Conservation (phyloP, 495 filamentous ascomycete genomes). For the Xylaria nigripes region DNA sequence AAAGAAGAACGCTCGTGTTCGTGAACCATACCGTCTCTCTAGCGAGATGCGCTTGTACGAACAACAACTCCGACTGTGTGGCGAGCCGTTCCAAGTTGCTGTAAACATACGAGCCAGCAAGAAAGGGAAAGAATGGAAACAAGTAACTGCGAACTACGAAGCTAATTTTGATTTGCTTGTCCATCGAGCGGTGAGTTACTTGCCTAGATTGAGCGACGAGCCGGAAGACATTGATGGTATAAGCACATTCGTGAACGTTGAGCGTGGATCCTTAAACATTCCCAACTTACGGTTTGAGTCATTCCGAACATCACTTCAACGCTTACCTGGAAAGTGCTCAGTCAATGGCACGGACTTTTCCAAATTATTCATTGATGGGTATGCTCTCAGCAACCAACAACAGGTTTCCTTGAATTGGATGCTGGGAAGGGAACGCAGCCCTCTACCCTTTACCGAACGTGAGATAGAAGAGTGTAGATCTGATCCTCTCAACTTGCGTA, state of each 20-base stretch:
- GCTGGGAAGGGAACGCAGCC: conserved; percentile 47
- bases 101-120: background rate
- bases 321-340: background rate
- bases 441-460: conserved; percentile 47
- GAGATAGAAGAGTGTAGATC: conserved; percentile 63
- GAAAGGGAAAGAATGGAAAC: conserved; percentile 1
- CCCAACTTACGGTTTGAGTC: conserved; percentile 7
- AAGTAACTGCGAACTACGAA: conserved; percentile 5
- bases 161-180: conserved; percentile 1
- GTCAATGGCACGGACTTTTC: background rate
- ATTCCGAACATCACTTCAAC: conserved; percentile 4
- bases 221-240: background rate
- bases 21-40: conserved; percentile 7
- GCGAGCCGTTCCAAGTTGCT: background rate
- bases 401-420: conserved; percentile 50
- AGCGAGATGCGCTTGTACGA: conserved; percentile 5
- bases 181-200: conserved; percentile 1
- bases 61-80: background rate
- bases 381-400: conserved; percentile 16
- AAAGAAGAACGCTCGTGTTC: background rate
- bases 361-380: background rate
- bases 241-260: background rate
- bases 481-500: conserved; percentile 50
- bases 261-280: conserved; percentile 4
- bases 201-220: background rate